Base-by-base conservation (phyloP, 805 yeast species). In the Vanderwaltozyma verrucispora region DNA sequence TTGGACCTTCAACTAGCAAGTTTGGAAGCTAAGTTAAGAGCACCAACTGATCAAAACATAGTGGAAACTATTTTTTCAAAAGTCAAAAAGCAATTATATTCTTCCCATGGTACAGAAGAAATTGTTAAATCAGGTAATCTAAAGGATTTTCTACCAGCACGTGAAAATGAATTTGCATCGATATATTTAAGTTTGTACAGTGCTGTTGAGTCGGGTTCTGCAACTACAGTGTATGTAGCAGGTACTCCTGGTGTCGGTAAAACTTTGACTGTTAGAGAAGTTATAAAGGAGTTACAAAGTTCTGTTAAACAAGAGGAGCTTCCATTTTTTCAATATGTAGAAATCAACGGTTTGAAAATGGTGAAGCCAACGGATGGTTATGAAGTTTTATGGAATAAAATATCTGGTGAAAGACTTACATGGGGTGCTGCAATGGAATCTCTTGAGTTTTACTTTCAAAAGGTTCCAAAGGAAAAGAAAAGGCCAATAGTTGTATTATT, bases 221-320 rank as follows among this genome's bases (percentile, higher is more conserved):
- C 97, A 0, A 72, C 88, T 7, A 85, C 95, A 46, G 60, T 92
- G 5, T 92, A 88, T 54, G 77, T 92, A 10, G 85, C 95, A 59
- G 99, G 99, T 3, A 86, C 96, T 0, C 98, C 99, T 0, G 99
- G 99, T 8, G 89, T 94, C 2, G 98, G 98, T 11, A 92, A 92
- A 54, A 89, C 98, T 0, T 92, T 94, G 3, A 89, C 97, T 0
- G 77, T 89, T 2, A 64, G 95, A 38, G 95, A 87, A 51, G 96
- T 83, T 0, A 71, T 92, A 19, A 70, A 75, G 25, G 86, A 81
- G 49, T 60, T 92, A 26, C 68, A 71, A 31, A 52, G 58, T 13
- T 60, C 62, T n/a, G 51, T 57, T 9, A 50, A 51, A n/a, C 65
- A 58, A 12, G 60, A 59, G 3, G 68, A 63, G 30, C 37, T 72